Conservation (phyloP, 208 protist species). For the Endotrypanum monterogeii region DNA sequence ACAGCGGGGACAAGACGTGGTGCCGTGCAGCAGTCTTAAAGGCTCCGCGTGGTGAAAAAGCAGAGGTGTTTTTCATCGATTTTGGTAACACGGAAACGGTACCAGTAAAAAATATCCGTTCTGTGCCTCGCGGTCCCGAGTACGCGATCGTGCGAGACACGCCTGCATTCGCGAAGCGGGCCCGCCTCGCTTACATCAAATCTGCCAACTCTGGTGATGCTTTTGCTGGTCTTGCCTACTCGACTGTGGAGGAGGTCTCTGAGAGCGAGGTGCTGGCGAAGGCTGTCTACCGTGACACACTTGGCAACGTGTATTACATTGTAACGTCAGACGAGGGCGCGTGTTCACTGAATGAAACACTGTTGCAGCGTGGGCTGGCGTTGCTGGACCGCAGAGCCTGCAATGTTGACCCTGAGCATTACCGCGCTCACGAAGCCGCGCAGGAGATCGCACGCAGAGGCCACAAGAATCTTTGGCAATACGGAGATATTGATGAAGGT, state of each 20-base stretch:
- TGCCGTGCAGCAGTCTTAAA: constrained; percentile 72
- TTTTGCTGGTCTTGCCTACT: constrained; percentile 45
- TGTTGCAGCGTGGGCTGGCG: constrained; percentile 78
- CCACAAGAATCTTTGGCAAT: constrained; percentile 85
- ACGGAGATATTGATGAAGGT: constrained; percentile 81
- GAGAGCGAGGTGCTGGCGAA: constrained; percentile 75
- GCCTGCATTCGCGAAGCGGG: constrained; percentile 59
- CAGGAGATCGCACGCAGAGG: constrained; percentile 80
- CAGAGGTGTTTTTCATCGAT: constrained; percentile 85
- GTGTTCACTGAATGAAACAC: constrained; percentile 74
- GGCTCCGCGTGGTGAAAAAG: constrained; percentile 37
- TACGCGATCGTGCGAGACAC: constrained; percentile 74
- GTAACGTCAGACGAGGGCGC: constrained; percentile 64
- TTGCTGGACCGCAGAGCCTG: constrained; percentile 65
- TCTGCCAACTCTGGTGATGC: constrained; percentile 39
- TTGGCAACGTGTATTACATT: constrained; percentile 66
- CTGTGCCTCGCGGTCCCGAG: constrained; percentile 68
- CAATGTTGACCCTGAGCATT: constrained; percentile 46
- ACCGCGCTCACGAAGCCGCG: constrained; percentile 68
- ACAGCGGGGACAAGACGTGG: constrained; percentile 81
- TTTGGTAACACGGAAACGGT: constrained; percentile 83
- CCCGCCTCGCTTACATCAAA: constrained; percentile 79
- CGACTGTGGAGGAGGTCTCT: constrained; percentile 68
- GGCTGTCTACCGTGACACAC: constrained; percentile 73
- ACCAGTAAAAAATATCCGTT: constrained; percentile 50